Conservation (phyloP, 1,284 basidiomycete genomes). For the Cerrena zonata region DNA sequence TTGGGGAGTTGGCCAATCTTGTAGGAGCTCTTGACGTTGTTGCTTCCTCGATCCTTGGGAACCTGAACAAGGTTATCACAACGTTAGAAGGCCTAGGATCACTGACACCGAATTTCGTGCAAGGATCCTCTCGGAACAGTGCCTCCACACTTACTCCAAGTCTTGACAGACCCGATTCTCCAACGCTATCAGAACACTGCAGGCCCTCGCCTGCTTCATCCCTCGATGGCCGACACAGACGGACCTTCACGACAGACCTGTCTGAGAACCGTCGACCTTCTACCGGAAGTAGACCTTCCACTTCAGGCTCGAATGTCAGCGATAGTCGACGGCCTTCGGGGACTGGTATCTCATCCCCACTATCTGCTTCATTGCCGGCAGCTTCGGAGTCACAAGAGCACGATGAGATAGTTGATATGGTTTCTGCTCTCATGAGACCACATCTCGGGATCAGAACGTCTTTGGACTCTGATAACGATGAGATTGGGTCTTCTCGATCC, state of each 20-base stretch:
- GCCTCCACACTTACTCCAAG: not conserved
- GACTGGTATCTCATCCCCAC: not conserved
- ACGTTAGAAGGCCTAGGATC: conserved; percentile 57
- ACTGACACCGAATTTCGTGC: not conserved
- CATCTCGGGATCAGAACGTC: not conserved
- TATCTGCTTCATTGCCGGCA: not conserved
- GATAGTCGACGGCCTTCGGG: not conserved
- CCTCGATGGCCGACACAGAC: not conserved
- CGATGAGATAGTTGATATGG: not conserved
- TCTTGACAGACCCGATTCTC: not conserved
- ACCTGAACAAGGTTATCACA: conserved; percentile 50
- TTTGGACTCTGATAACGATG: not conserved
- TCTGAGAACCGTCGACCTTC: not conserved
- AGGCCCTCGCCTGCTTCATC: not conserved
- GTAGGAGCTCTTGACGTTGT: conserved; percentile 28
- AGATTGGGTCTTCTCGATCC: not conserved
- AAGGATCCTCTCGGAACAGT: not conserved
- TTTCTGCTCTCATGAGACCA: not conserved
- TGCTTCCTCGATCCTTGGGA: conserved; percentile 44
- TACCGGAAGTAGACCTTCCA: not conserved
- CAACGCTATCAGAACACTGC: not conserved
- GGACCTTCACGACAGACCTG: not conserved
- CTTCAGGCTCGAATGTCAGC: not conserved
- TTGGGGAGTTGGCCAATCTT: not conserved
- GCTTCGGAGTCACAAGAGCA: not conserved